These are phyloP conservation scores for Aureobasidium uvarum DNA, from an alignment of 2,329 filamentous ascomycete species.

Conservation along the genomic window DNA sequence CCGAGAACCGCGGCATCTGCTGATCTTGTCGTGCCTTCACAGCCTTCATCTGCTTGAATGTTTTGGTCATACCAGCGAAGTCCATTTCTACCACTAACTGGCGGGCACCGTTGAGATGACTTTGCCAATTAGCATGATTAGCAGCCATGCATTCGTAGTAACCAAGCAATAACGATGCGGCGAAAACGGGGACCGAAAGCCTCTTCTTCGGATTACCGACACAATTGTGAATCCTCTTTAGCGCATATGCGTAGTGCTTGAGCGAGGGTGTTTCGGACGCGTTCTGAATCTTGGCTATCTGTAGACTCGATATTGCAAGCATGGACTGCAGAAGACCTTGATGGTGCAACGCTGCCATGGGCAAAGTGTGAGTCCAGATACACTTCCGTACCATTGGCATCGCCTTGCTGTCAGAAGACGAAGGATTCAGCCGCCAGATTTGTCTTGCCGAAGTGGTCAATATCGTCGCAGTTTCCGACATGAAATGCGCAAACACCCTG, in stretches of 20 bases:
- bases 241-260: slow-evolving; percentile 85
- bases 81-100: slow-evolving; percentile 82
- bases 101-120: slow-evolving; percentile 80
- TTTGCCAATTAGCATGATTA: slow-evolving; percentile 94
- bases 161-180: slow-evolving; percentile 78
- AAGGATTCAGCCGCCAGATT: slow-evolving; percentile 35
- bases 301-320: slow-evolving; percentile 78
- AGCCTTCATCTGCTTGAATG: slow-evolving; percentile 65
- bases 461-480: slow-evolving; percentile 80
- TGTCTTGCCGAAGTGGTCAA: slow-evolving; percentile 87
- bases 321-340: slow-evolving; percentile 90
- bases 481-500: slow-evolving; percentile 85
- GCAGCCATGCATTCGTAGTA: slow-evolving; percentile 96
- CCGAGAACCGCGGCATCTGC: slow-evolving; percentile 7
- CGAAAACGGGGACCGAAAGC: slow-evolving; percentile 76
- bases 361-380: slow-evolving; percentile 72
- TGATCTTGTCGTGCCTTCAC: slow-evolving; percentile 40
- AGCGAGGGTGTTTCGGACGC: slow-evolving; percentile 75
- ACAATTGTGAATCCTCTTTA: slow-evolving; percentile 73
- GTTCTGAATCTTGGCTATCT: slow-evolving; percentile 78
- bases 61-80: slow-evolving; percentile 67
- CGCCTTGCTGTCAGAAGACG: background rate
- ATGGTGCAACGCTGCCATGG: slow-evolving; percentile 76
- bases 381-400: slow-evolving; percentile 42
- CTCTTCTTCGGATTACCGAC: slow-evolving; percentile 68